Evolutionary conservation across 2,329 filamentous ascomycete species (phyloP).

Genomic region (Neonectria faginata): DNA sequence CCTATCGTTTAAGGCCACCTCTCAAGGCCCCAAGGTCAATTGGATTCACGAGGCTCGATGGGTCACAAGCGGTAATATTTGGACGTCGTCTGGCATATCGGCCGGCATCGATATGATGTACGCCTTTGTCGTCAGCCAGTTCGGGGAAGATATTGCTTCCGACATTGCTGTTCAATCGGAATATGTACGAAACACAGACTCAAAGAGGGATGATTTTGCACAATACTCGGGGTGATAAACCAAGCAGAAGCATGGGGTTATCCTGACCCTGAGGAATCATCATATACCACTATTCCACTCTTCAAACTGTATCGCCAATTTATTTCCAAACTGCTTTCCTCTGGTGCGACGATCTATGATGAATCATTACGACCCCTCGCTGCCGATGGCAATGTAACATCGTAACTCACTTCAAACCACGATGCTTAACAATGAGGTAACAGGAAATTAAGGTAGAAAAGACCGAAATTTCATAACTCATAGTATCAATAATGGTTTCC

Average conservation of each 20-base stretch:
- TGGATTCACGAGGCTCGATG: conserved; percentile 70
- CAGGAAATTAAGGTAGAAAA: too few species aligned
- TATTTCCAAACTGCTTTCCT: background rate
- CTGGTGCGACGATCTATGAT: too few species aligned
- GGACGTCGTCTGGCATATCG: conserved; percentile 70
- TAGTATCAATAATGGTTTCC: background rate
- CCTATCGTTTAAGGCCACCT: conserved; percentile 46
- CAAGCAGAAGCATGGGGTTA: too few species aligned
- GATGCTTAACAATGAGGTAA: too few species aligned
- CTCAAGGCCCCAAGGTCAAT: conserved; percentile 57
- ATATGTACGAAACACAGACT: conserved; percentile 66
- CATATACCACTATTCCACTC: too few species aligned
- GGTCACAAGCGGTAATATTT: conserved; percentile 70
- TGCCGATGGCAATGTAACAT: background rate
- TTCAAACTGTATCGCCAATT: too few species aligned
- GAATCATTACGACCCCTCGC: too few species aligned
- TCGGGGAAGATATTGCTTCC: conserved; percentile 63
- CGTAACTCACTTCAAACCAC: too few species aligned
- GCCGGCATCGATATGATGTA: conserved; percentile 55
- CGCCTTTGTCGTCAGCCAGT: conserved; percentile 51
- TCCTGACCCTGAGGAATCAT: background rate
- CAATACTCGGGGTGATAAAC: background rate
- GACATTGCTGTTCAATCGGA: conserved; percentile 65
- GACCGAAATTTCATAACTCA: too few species aligned
- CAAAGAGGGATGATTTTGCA: conserved; percentile 67